Evolutionary conservation across 192 early-diverging fungal genomes (phyloP).

Genomic region (Podochytrium sp.): DNA sequence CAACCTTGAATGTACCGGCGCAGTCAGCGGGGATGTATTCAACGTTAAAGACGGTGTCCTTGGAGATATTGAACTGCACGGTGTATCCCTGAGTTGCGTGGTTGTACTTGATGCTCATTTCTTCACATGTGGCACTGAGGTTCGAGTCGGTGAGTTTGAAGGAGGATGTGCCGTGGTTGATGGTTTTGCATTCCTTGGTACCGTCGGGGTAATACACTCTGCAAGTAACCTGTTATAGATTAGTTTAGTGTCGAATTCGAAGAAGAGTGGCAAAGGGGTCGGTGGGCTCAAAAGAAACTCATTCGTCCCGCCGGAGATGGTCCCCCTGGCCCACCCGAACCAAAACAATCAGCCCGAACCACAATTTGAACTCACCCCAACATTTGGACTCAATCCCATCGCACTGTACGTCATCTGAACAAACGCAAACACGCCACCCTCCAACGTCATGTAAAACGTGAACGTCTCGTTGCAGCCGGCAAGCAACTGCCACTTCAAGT

Average conservation of each 20-base stretch:
- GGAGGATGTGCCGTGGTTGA: conserved; percentile 64
- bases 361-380: conserved; percentile 19
- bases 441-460: conserved; percentile 78
- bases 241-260: not conserved
- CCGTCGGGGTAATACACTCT: conserved; percentile 72
- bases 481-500: conserved; percentile 38
- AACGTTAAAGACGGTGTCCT: conserved; percentile 66
- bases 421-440: conserved; percentile 75
- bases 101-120: conserved; percentile 63
- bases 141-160: conserved; percentile 73
- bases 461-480: conserved; percentile 78
- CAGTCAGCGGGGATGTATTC: conserved; percentile 60
- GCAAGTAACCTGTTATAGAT: conserved; percentile 45
- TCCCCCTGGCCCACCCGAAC: too few relatives aligned
- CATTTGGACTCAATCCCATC: conserved; percentile 40
- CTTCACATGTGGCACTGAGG: conserved; percentile 74
- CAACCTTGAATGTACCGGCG: conserved; percentile 83
- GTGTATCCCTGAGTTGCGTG: conserved; percentile 46
- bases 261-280: too few relatives aligned
- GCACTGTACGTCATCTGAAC: conserved; percentile 86
- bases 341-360: too few relatives aligned
- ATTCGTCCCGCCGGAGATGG: too few relatives aligned
- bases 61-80: conserved; percentile 47
- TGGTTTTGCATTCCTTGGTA: conserved; percentile 67
- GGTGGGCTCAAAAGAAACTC: too few relatives aligned